phyloP scores from a whole-genome alignment of 2,329 filamentous ascomycete species.

The Trichocomaceae sp. region DNA sequence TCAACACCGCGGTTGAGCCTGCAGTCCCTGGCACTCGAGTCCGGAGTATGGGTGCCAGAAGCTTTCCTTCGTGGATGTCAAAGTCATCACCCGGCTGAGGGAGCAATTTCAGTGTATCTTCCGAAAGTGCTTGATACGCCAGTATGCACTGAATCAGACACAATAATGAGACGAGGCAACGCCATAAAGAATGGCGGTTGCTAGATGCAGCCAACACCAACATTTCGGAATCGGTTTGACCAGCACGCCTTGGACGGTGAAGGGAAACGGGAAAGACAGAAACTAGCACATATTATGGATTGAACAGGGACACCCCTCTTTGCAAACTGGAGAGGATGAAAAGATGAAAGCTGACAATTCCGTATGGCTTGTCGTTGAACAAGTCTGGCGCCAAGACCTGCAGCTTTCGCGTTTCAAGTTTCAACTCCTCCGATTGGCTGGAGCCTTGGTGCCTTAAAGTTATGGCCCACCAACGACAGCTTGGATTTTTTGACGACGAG shows the following conservation, averaged over 20 bases:
- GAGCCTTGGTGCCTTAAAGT: not conserved
- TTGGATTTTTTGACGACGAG: not conserved
- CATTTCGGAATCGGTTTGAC: not conserved
- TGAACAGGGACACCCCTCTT: not conserved
- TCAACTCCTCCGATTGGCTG: not conserved
- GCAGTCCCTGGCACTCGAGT: conserved; percentile 83
- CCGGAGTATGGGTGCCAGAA: conserved; percentile 80
- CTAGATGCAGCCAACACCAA: not conserved
- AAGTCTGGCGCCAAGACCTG: conserved; percentile 7
- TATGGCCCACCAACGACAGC: not conserved
- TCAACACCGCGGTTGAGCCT: conserved; percentile 64
- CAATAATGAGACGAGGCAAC: conserved; percentile 1
- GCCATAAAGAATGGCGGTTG: conserved; percentile 5
- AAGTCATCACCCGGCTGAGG: conserved; percentile 70
- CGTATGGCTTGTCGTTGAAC: not conserved
- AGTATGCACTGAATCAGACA: conserved; percentile 12
- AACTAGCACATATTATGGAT: not conserved
- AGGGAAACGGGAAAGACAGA: not conserved
- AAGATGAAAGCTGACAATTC: not conserved
- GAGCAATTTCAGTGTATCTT: conserved; percentile 64
- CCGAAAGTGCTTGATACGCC: conserved; percentile 60
- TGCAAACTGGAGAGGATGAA: not conserved
- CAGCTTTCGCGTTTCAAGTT: not conserved
- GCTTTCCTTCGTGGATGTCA: conserved; percentile 64
- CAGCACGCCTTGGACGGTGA: not conserved